phyloP scores from a whole-genome alignment of 2,329 filamentous ascomycete genomes.

The Colletotrichum somersetense region DNA sequence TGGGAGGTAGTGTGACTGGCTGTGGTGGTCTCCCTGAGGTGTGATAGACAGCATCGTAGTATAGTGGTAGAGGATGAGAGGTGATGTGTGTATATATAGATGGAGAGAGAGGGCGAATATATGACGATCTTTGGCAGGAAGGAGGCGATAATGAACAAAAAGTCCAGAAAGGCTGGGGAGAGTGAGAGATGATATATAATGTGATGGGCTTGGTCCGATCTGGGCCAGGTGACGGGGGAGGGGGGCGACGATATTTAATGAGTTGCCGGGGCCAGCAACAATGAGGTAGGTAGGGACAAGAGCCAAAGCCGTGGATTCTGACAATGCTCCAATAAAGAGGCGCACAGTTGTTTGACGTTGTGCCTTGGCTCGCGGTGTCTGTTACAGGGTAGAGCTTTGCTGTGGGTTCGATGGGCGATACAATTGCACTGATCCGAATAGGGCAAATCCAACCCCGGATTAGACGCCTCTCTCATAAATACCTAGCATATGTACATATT shows the following conservation, averaged over 20 bases:
- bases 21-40: conserved; percentile 41
- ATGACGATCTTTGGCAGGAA: conserved; percentile 35
- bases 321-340: conserved; percentile 36
- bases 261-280: conserved; percentile 21
- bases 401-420: conserved; percentile 32
- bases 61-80: conserved; percentile 4
- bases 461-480: conserved; percentile 37
- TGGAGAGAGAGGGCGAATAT: conserved; percentile 22
- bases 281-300: conserved; percentile 23
- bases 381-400: conserved; percentile 32
- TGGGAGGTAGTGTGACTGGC: conserved; percentile 39
- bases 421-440: conserved; percentile 24
- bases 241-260: conserved; percentile 35
- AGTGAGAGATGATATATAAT: conserved; percentile 41
- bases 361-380: conserved; percentile 38
- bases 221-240: conserved; percentile 20
- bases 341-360: conserved; percentile 42
- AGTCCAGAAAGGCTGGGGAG: conserved; percentile 26
- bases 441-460: conserved; percentile 31
- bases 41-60: conserved; percentile 43
- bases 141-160: conserved; percentile 24
- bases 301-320: conserved; percentile 24
- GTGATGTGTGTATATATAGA: conserved; percentile 17
- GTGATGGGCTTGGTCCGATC: conserved; percentile 30
- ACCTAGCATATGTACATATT: conserved; percentile 7